Conservation (phyloP, 768 basidiomycete species). For the Rubroboletus pulcherrimus region DNA sequence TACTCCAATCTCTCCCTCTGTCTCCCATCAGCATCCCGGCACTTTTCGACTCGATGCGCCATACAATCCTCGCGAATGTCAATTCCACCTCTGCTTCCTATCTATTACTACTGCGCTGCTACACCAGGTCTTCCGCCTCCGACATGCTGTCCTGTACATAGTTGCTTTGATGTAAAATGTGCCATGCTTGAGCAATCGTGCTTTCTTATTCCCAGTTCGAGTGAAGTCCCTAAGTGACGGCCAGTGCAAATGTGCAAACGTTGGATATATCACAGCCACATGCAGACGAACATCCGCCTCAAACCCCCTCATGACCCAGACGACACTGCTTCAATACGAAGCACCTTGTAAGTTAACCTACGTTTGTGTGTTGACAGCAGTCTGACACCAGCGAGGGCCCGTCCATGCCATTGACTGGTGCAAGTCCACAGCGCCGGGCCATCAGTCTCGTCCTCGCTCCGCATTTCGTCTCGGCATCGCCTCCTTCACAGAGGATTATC, state of each 20-base stretch:
- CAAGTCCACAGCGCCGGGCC: conserved; percentile 72
- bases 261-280: conserved; percentile 23
- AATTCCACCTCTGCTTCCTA: conserved; percentile 16
- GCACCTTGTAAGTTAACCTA: conserved; percentile 66
- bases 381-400: conserved; percentile 56
- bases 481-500: conserved; percentile 81
- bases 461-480: conserved; percentile 83
- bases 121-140: conserved; percentile 15
- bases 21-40: conserved; percentile 14
- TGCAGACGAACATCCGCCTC: conserved; percentile 5
- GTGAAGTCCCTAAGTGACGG: background rate
- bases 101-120: conserved; percentile 21
- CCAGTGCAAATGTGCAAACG: background rate
- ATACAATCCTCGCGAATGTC: conserved; percentile 15
- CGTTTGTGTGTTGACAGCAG: conserved; percentile 1
- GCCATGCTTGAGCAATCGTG: conserved; percentile 9
- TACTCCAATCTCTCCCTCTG: conserved; percentile 9
- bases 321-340: conserved; percentile 75
- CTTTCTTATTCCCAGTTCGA: background rate
- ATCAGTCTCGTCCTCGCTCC: conserved; percentile 66
- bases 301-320: conserved; percentile 53
- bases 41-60: conserved; percentile 23
- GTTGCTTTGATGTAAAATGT: conserved; percentile 28
- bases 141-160: conserved; percentile 31
- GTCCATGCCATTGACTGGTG: conserved; percentile 87